Percentiles rank a stretch among this genome's conserved stretches.
Conservation (phyloP, 345 rosid genomes). For the Eucalyptus regnans region DNA sequence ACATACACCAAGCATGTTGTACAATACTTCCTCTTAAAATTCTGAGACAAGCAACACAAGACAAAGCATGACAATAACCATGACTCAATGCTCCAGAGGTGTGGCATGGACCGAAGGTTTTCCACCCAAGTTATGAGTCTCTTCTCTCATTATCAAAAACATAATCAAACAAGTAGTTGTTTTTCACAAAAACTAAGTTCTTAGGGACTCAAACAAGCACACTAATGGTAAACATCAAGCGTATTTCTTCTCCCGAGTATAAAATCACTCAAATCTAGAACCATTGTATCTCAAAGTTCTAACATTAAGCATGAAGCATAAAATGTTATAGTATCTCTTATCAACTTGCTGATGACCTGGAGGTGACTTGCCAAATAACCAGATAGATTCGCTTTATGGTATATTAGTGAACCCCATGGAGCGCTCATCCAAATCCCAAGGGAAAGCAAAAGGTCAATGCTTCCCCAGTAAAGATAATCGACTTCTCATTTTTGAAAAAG, state of each 20-base stretch:
- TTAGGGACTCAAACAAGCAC: neutral
- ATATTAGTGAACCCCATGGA: neutral
- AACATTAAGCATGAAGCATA: neutral
- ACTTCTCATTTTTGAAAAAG: neutral
- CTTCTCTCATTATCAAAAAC: neutral
- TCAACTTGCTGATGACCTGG: neutral
- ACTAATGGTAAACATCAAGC: neutral
- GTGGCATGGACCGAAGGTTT: neutral
- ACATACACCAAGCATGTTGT: neutral
- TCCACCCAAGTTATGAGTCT: neutral
- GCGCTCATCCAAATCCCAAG: neutral
- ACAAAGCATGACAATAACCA: neutral
- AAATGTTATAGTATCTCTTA: neutral
- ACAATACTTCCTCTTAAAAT: neutral
- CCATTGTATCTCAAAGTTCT: neutral
- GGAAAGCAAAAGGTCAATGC: neutral
- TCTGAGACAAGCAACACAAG: neutral
- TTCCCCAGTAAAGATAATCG: neutral
- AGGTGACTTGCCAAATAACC: neutral
- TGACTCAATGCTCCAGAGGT: neutral
- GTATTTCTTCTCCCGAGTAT: neutral
- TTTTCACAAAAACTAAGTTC: neutral
- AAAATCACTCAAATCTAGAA: neutral
- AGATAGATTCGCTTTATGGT: neutral
- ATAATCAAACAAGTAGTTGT: neutral